Conservation (phyloP, 2,329 filamentous ascomycete species). For the Septoria petroselini region DNA sequence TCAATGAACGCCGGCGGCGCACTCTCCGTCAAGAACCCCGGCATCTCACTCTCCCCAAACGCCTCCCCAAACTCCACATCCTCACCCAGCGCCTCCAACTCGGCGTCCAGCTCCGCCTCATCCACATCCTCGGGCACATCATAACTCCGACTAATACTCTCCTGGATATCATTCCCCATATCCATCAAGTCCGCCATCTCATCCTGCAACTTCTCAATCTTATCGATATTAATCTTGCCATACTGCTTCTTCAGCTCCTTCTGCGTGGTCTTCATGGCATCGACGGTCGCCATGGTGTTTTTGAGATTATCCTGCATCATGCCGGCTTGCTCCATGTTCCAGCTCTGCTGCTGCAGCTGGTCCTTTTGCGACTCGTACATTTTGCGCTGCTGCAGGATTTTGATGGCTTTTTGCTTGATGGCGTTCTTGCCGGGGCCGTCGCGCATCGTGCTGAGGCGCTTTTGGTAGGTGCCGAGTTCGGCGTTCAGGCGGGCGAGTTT, state of each 20-base stretch:
- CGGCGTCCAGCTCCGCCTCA: slow-evolving; percentile 92
- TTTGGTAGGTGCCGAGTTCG: slow-evolving; percentile 83
- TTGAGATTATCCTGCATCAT: slow-evolving; percentile 99
- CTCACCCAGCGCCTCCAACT: slow-evolving; percentile 88
- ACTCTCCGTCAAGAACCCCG: slow-evolving; percentile 78
- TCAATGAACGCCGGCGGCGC: slow-evolving; percentile 86
- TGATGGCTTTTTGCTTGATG: slow-evolving; percentile 90
- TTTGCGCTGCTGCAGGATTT: slow-evolving; percentile 88
- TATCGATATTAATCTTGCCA: slow-evolving; percentile 94
- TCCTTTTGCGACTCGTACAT: slow-evolving; percentile 92
- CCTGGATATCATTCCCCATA: slow-evolving; percentile 96
- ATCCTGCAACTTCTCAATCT: slow-evolving; percentile 96
- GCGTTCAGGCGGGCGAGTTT: slow-evolving; percentile 90
- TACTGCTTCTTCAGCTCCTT: slow-evolving; percentile 92
- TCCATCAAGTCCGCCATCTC: slow-evolving; percentile 99
- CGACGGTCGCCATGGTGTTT: slow-evolving; percentile 97
- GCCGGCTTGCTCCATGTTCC: slow-evolving; percentile 98
- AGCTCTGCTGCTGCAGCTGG: slow-evolving; percentile 88
- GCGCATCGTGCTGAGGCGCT: slow-evolving; percentile 86
- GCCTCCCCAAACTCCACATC: slow-evolving; percentile 85
- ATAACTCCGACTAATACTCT: slow-evolving; percentile 85
- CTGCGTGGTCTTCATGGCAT: slow-evolving; percentile 95
- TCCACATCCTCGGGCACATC: slow-evolving; percentile 96
- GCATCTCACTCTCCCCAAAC: slow-evolving; percentile 57
- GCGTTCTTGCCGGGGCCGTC: slow-evolving; percentile 91